These are phyloP conservation scores for Sparassis latifolia DNA, from an alignment of 1,284 basidiomycete genomes.

Conservation along the genomic window DNA sequence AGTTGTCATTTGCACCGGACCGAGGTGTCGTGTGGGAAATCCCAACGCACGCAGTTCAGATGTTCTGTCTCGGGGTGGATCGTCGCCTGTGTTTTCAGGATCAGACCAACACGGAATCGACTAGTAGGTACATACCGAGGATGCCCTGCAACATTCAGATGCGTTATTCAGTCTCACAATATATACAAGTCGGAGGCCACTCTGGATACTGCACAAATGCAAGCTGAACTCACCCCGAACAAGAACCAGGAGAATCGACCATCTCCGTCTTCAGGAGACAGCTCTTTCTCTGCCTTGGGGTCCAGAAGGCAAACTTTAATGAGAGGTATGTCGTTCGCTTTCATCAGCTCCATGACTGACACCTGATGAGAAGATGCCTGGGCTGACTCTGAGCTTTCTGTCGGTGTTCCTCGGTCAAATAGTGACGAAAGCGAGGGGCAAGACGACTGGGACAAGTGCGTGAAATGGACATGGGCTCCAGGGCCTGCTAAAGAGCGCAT, in stretches of 20 bases:
- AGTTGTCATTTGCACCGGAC: constrained; percentile 93
- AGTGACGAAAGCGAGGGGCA: constrained; percentile 47
- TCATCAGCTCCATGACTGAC: constrained; percentile 65
- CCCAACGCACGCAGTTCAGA: constrained; percentile 81
- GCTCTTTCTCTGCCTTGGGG: constrained; percentile 67
- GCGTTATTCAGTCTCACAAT: background rate
- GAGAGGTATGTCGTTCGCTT: constrained; percentile 40
- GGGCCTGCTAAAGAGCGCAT: constrained; percentile 77
- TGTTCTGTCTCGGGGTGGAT: constrained; percentile 86
- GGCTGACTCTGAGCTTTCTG: constrained; percentile 26
- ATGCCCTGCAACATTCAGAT: constrained; percentile 43
- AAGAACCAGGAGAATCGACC: constrained; percentile 78
- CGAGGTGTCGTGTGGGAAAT: constrained; percentile 81
- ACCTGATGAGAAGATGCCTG: constrained; percentile 52
- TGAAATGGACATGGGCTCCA: constrained; percentile 69
- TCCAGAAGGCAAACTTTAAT: constrained; percentile 82
- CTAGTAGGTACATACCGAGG: constrained; percentile 34
- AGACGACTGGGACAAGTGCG: constrained; percentile 73
- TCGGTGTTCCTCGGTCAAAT: constrained; percentile 25
- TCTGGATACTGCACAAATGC: too few relatives aligned
- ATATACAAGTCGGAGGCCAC: too few relatives aligned
- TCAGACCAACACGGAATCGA: background rate
- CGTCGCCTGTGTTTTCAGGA: constrained; percentile 55
- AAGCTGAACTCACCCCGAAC: constrained; percentile 57
- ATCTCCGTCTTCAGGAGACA: constrained; percentile 72